These are phyloP conservation scores for Neopestalotiopsis sp. DNA, from an alignment of 2,329 filamentous ascomycete genomes.

Conservation along the genomic window DNA sequence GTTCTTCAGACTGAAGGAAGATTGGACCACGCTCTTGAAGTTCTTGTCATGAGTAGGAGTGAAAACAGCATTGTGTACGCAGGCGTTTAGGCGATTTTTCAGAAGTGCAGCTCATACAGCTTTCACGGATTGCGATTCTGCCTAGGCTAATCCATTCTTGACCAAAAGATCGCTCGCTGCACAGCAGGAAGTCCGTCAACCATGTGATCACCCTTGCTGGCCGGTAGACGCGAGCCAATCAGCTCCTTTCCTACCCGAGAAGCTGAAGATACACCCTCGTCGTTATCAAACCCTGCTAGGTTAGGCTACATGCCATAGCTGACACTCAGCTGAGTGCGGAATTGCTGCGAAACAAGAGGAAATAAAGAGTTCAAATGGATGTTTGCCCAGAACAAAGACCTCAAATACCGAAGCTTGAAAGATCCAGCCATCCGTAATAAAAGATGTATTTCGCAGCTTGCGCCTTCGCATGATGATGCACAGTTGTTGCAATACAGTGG, in stretches of 20 bases:
- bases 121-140: not conserved
- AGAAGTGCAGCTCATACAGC: not conserved
- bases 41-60: too few relatives aligned
- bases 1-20: not conserved
- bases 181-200: not conserved
- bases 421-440: not conserved
- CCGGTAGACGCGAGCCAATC: not conserved
- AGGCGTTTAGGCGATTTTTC: too few relatives aligned
- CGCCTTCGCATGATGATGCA: not conserved
- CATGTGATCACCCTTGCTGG: not conserved
- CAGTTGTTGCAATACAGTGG: not conserved
- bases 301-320: not conserved
- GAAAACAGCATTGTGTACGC: too few relatives aligned
- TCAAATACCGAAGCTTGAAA: not conserved
- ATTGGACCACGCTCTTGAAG: too few relatives aligned
- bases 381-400: not conserved
- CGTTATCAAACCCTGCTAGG: not conserved
- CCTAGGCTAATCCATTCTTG: not conserved
- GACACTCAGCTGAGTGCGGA: conserved; percentile 6
- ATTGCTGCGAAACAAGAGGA: conserved; percentile 4
- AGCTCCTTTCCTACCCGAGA: not conserved
- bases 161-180: not conserved
- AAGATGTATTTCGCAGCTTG: not conserved
- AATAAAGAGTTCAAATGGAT: not conserved
- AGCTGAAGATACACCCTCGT: conserved; percentile 15